Evolutionary conservation across 2,329 filamentous ascomycete genomes (phyloP).

Genomic region (Claviceps purpurea): DNA sequence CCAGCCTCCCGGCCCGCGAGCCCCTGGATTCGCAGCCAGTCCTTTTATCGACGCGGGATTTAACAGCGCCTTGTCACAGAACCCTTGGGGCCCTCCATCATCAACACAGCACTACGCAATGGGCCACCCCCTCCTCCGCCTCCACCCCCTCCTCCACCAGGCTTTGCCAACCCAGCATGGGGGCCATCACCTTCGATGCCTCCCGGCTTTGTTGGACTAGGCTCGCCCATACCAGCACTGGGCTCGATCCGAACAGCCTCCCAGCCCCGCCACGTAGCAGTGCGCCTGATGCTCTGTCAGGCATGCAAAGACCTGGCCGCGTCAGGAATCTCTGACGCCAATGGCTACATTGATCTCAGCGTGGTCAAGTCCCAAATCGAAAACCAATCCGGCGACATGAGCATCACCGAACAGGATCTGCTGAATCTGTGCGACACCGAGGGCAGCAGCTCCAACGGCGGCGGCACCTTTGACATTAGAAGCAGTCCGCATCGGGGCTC

Average conservation of each 20-base stretch:
- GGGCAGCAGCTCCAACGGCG: slow-evolving; percentile 73
- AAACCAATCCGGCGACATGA: slow-evolving; percentile 30
- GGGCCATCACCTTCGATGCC: slow-evolving; percentile 21
- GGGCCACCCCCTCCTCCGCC: not conserved
- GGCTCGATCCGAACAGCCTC: slow-evolving; percentile 20
- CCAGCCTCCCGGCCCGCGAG: slow-evolving; percentile 36
- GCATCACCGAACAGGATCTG: slow-evolving; percentile 48
- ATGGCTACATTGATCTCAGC: slow-evolving; percentile 58
- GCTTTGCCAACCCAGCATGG: slow-evolving; percentile 29
- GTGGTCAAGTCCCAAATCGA: slow-evolving; percentile 54
- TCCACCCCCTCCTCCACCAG: slow-evolving; percentile 26
- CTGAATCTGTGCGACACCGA: slow-evolving; percentile 82
- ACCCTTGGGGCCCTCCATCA: slow-evolving; percentile 28
- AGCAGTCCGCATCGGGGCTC: slow-evolving; percentile 28
- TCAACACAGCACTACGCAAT: slow-evolving; percentile 19
- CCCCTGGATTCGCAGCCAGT: slow-evolving; percentile 24
- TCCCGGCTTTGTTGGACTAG: slow-evolving; percentile 21
- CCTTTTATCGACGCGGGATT: slow-evolving; percentile 30
- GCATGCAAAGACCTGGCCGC: slow-evolving; percentile 54
- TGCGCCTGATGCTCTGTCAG: slow-evolving; percentile 63
- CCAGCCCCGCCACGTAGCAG: slow-evolving; percentile 51
- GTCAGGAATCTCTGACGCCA: slow-evolving; percentile 25
- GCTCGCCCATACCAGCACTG: slow-evolving; percentile 17
- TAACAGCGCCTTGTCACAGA: slow-evolving; percentile 17
- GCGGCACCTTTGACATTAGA: slow-evolving; percentile 68